phyloP scores from a whole-genome alignment of 1,139 yeast species.

The Geotrichum restrictum region DNA sequence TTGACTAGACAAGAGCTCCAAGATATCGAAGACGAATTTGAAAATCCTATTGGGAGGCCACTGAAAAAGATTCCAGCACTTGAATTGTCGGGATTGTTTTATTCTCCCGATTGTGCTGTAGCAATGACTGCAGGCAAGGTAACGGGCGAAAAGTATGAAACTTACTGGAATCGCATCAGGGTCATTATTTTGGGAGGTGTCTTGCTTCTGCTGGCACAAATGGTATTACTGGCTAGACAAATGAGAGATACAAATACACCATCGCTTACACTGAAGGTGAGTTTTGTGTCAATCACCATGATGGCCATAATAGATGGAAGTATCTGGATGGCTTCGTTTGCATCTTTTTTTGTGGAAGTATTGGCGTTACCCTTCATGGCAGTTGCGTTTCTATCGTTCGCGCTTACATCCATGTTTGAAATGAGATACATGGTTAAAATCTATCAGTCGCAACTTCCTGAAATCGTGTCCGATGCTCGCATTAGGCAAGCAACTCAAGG shows the following conservation, averaged over 20 bases:
- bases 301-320: slow-evolving; percentile 66
- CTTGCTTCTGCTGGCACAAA: slow-evolving; percentile 47
- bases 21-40: slow-evolving; percentile 66
- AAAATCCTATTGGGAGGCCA: slow-evolving; percentile 73
- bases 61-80: slow-evolving; percentile 56
- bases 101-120: slow-evolving; percentile 87
- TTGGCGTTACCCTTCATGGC: slow-evolving; percentile 65
- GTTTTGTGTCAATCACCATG: slow-evolving; percentile 56
- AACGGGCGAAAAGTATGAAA: slow-evolving; percentile 58
- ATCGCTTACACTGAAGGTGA: slow-evolving; percentile 66
- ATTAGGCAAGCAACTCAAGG: slow-evolving; percentile 29
- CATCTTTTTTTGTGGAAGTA: slow-evolving; percentile 54
- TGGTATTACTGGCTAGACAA: slow-evolving; percentile 55
- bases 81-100: slow-evolving; percentile 54
- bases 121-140: slow-evolving; percentile 45
- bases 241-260: slow-evolving; percentile 73
- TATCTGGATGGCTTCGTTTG: slow-evolving; percentile 56
- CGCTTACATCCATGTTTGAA: slow-evolving; percentile 72
- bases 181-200: slow-evolving; percentile 41
- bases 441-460: slow-evolving; percentile 69
- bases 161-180: slow-evolving; percentile 43
- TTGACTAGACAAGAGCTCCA: slow-evolving; percentile 51
- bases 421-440: slow-evolving; percentile 69
- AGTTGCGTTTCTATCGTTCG: slow-evolving; percentile 64
- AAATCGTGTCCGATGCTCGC: slow-evolving; percentile 55